A percentile compares a stretch with the other conserved stretches of the same genome.
Evolutionary conservation across 805 yeast species (phyloP).

Genomic region (Yarrowia sp.): DNA sequence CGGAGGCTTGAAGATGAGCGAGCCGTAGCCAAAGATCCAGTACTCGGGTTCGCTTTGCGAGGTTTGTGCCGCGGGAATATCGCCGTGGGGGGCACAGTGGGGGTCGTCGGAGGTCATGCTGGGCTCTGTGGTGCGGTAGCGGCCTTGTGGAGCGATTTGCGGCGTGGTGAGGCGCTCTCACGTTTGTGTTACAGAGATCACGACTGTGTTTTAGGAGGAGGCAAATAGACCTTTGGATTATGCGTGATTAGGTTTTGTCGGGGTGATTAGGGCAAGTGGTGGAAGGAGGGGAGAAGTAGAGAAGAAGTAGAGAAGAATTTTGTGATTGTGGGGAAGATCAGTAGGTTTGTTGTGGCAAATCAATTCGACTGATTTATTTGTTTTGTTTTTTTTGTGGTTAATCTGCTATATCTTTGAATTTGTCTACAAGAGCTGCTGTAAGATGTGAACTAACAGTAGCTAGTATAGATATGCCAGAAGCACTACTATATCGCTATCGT

Average conservation of each 20-base stretch:
- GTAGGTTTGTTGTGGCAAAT: no score
- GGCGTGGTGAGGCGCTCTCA: slow-evolving; percentile 9
- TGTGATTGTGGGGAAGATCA: no score
- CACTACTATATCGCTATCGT: no score
- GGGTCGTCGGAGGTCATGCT: not conserved
- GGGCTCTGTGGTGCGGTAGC: not conserved
- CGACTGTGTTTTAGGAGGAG: slow-evolving; percentile 10
- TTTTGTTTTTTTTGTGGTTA: no score
- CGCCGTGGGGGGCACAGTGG: slow-evolving; percentile 1
- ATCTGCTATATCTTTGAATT: no score
- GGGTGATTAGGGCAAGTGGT: no score
- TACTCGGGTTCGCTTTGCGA: slow-evolving; percentile 30
- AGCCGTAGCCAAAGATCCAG: slow-evolving; percentile 91
- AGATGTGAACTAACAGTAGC: no score
- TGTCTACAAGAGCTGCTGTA: no score
- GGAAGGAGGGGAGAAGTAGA: no score
- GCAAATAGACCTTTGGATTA: slow-evolving; percentile 19
- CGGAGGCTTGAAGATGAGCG: slow-evolving; percentile 86
- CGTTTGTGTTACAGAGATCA: slow-evolving; percentile 9
- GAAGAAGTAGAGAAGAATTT: no score
- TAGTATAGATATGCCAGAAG: no score
- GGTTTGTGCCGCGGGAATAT: not conserved
- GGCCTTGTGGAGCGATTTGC: not conserved
- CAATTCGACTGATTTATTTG: no score
- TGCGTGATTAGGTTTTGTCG: slow-evolving; percentile 26